Evolutionary conservation across 2,329 filamentous ascomycete genomes (phyloP).

Genomic region (Arachnomyces sp.): DNA sequence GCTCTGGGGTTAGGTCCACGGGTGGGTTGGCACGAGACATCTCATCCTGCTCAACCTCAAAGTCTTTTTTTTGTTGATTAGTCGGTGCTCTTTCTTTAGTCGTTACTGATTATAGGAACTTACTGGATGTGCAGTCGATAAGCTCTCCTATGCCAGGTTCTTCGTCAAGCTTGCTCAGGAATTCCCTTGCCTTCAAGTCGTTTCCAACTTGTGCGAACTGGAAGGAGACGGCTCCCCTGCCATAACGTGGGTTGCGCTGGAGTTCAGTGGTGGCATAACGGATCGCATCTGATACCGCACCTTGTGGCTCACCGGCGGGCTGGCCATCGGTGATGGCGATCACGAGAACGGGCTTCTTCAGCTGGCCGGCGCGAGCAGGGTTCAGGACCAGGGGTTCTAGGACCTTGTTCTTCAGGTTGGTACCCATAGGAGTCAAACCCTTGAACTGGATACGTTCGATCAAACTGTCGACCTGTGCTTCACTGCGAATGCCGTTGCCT

Average conservation of each 20-base stretch:
- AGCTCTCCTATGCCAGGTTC: slow-evolving; percentile 54
- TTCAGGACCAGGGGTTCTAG: slow-evolving; percentile 53
- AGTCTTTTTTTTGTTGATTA: slow-evolving; percentile 45
- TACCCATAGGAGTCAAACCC: slow-evolving; percentile 61
- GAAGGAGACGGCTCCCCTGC: slow-evolving; percentile 54
- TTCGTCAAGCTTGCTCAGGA: slow-evolving; percentile 57
- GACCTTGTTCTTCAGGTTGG: slow-evolving; percentile 55
- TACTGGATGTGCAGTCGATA: slow-evolving; percentile 63
- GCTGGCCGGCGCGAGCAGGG: slow-evolving; percentile 44
- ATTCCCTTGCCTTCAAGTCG: slow-evolving; percentile 56
- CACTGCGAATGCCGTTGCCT: slow-evolving; percentile 49
- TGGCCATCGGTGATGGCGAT: slow-evolving; percentile 62
- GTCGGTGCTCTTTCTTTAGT: too few relatives aligned
- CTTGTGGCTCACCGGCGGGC: slow-evolving; percentile 54
- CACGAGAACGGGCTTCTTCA: slow-evolving; percentile 58
- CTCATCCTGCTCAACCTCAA: slow-evolving; percentile 60
- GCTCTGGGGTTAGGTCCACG: slow-evolving; percentile 56
- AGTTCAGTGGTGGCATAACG: slow-evolving; percentile 47
- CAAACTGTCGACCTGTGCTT: slow-evolving; percentile 52
- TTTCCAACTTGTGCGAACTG: slow-evolving; percentile 65
- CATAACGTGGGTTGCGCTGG: slow-evolving; percentile 42
- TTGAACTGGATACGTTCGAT: slow-evolving; percentile 55
- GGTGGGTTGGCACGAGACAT: slow-evolving; percentile 56
- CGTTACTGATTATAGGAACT: slow-evolving; percentile 20
- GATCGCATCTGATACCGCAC: slow-evolving; percentile 52